These are phyloP conservation scores for Ramaria rubella DNA, from an alignment of 768 basidiomycete species.

Conservation along the genomic window DNA sequence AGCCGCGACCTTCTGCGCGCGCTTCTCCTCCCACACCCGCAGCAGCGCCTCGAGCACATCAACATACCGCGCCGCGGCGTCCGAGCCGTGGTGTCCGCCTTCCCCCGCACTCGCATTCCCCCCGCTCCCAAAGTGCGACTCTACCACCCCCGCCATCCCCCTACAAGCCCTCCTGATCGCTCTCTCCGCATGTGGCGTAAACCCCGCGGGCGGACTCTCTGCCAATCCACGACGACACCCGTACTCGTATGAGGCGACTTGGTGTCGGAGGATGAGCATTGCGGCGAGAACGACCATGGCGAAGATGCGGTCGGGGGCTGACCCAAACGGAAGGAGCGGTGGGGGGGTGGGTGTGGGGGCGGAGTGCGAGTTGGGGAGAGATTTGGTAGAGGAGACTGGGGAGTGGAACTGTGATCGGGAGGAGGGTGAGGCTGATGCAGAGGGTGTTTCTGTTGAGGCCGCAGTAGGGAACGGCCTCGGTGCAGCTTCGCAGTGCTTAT, in stretches of 20 bases:
- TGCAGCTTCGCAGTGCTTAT: not conserved
- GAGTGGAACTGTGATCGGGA: not conserved
- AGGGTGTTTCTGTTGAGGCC: not conserved
- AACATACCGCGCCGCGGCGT: slow-evolving; percentile 5
- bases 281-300: slow-evolving; percentile 8
- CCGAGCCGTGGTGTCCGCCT: not conserved
- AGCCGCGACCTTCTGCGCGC: not conserved
- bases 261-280: slow-evolving; percentile 7
- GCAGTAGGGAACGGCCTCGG: not conserved
- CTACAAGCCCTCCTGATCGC: not conserved
- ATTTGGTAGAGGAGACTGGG: not conserved
- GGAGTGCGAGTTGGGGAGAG: not conserved
- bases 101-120: not conserved
- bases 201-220: slow-evolving; percentile 5
- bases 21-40: slow-evolving; percentile 9
- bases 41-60: slow-evolving; percentile 8
- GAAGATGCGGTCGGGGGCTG: slow-evolving; percentile 6
- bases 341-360: not conserved
- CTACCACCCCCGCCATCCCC: slow-evolving; percentile 1
- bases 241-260: slow-evolving; percentile 5
- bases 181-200: slow-evolving; percentile 2
- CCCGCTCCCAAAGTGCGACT: not conserved
- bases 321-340: not conserved
- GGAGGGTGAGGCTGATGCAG: too few species aligned
- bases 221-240: not conserved